phyloP scores from a whole-genome alignment of 2,329 filamentous ascomycete genomes.

The Stagonosporopsis rhizophila region DNA sequence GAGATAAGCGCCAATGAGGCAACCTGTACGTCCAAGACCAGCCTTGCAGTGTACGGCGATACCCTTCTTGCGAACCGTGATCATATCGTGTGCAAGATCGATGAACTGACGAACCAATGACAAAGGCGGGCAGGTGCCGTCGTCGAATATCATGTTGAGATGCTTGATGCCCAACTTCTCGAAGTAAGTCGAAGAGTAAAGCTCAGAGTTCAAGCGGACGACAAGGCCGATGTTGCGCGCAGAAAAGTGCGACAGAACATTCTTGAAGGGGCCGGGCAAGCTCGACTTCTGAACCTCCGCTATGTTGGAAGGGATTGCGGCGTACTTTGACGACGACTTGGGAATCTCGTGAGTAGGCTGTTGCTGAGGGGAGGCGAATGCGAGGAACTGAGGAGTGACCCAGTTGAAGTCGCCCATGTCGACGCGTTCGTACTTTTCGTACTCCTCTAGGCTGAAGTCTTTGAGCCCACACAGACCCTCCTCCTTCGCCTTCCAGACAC shows the following conservation, averaged over 20 bases:
- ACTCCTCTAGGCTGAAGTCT: constrained; percentile 96
- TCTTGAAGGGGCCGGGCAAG: constrained; percentile 90
- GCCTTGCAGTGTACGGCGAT: constrained; percentile 99
- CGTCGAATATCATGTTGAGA: constrained; percentile 99
- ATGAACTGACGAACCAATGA: constrained; percentile 94
- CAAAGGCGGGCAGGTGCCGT: constrained; percentile 92
- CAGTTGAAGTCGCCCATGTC: constrained; percentile 99
- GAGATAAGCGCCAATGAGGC: constrained; percentile 94
- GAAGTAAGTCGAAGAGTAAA: constrained; percentile 98
- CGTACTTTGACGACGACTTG: constrained; percentile 74
- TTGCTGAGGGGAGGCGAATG: constrained; percentile 94
- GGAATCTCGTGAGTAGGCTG: constrained; percentile 76
- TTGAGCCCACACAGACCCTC: constrained; percentile 89
- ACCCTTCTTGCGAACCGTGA: constrained; percentile 85
- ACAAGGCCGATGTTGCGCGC: constrained; percentile 90
- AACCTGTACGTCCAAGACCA: constrained; percentile 92
- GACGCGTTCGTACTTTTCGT: constrained; percentile 92
- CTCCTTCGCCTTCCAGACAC: constrained; percentile 98
- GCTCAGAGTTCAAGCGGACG: constrained; percentile 90
- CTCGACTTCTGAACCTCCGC: constrained; percentile 73
- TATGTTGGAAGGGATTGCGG: constrained; percentile 76
- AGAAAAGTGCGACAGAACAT: constrained; percentile 88
- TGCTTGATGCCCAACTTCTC: constrained; percentile 94
- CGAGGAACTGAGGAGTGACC: constrained; percentile 93
- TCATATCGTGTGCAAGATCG: constrained; percentile 91